Evolutionary conservation across 1,284 basidiomycete genomes (phyloP).

Genomic region (Tylopilus sp.): DNA sequence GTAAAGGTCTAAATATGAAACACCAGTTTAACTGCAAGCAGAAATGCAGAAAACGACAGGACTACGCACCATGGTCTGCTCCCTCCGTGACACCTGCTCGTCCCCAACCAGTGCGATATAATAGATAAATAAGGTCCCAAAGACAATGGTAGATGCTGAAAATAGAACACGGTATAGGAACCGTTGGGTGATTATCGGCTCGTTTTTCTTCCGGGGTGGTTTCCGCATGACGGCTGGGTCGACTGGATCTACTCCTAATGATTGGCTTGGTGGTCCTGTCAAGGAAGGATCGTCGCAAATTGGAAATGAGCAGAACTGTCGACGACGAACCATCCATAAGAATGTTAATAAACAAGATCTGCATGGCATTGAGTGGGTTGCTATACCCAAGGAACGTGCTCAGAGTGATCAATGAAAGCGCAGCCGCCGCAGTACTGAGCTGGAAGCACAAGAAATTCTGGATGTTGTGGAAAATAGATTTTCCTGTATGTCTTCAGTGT

Average conservation of each 20-base stretch:
- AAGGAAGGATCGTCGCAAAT: slow-evolving; percentile 5
- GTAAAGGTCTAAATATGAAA: slow-evolving; percentile 71
- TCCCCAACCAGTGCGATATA: slow-evolving; percentile 72
- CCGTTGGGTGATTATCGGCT: slow-evolving; percentile 76
- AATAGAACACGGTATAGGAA: slow-evolving; percentile 83
- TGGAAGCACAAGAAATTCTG: slow-evolving; percentile 98
- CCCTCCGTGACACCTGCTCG: slow-evolving; percentile 75
- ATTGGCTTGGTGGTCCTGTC: slow-evolving; percentile 90
- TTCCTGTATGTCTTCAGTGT: slow-evolving; percentile 46
- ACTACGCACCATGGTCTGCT: slow-evolving; percentile 86
- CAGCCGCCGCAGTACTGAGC: slow-evolving; percentile 93
- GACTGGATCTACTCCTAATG: slow-evolving; percentile 94
- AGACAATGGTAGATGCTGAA: slow-evolving; percentile 86
- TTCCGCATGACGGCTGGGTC: slow-evolving; percentile 86
- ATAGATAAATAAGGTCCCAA: slow-evolving; percentile 88
- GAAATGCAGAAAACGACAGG: background rate
- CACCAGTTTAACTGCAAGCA: background rate
- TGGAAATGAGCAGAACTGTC: background rate
- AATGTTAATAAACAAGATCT: slow-evolving; percentile 98
- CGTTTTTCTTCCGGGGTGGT: slow-evolving; percentile 86
- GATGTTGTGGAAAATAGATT: slow-evolving; percentile 98
- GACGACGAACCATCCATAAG: slow-evolving; percentile 84
- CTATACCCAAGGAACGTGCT: slow-evolving; percentile 86
- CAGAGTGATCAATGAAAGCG: slow-evolving; percentile 90
- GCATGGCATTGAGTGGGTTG: slow-evolving; percentile 97